Percentiles rank a stretch among this genome's conserved stretches.
Evolutionary conservation across 345 rosid genomes (phyloP).

Genomic region (Eucalyptus microcorys): DNA sequence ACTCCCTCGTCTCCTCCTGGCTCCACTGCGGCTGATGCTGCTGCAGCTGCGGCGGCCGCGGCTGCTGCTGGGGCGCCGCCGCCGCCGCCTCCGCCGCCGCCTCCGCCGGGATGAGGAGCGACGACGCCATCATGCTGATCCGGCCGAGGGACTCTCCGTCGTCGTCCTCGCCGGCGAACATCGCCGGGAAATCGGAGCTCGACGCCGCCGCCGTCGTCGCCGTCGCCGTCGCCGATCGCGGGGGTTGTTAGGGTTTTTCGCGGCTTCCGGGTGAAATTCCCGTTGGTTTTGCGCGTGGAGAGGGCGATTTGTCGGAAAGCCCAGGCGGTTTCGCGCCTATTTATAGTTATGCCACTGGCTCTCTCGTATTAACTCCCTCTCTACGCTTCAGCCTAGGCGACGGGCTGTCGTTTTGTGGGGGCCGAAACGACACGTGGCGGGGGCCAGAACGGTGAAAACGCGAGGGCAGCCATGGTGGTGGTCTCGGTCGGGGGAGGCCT

Average conservation of each 20-base stretch:
- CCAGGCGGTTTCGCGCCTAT: background rate
- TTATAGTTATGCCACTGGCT: background rate
- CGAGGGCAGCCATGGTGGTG: background rate
- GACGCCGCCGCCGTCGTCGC: background rate
- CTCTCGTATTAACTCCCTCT: background rate
- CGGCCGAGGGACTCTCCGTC: background rate
- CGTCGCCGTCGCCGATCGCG: background rate
- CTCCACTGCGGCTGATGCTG: slow-evolving; percentile 35
- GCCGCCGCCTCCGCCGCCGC: background rate
- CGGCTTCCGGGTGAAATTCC: background rate
- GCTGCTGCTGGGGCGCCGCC: background rate
- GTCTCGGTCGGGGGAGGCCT: background rate
- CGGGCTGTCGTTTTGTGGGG: background rate
- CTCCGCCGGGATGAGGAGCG: background rate
- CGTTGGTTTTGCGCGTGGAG: background rate
- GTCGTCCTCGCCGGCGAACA: slow-evolving; percentile 1
- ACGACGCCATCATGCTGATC: background rate
- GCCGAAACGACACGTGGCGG: background rate
- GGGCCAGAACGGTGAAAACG: background rate
- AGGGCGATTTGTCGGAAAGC: background rate
- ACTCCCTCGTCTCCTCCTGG: slow-evolving; percentile 37
- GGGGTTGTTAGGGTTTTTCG: background rate
- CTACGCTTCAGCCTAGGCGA: background rate
- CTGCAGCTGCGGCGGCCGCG: background rate
- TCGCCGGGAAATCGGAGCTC: background rate